Percentiles rank a stretch among this genome's conserved stretches.
Conservation (phyloP, 2,329 filamentous ascomycete species). For the Magnaporthiopsis incrustans region DNA sequence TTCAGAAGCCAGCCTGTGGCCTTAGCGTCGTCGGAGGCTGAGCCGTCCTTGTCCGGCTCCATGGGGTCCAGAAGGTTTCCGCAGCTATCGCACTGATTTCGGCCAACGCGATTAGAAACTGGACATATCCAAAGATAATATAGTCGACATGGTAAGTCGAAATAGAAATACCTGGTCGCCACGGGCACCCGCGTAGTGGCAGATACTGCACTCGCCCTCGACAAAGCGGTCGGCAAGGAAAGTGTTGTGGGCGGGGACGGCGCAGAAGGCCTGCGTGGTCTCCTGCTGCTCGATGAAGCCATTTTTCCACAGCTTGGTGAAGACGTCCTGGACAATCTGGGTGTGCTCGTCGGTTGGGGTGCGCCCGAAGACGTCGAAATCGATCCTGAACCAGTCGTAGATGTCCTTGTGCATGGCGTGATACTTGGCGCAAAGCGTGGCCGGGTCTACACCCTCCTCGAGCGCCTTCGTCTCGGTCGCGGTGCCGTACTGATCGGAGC, state of each 20-base stretch:
- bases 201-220: slow-evolving; percentile 69
- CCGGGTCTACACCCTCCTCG: slow-evolving; percentile 71
- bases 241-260: slow-evolving; percentile 48
- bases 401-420: slow-evolving; percentile 81
- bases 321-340: slow-evolving; percentile 87
- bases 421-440: slow-evolving; percentile 83
- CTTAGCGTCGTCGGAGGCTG: slow-evolving; percentile 1
- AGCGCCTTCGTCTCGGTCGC: slow-evolving; percentile 93
- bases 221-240: slow-evolving; percentile 79
- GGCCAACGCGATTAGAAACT: neutral
- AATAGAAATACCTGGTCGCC: slow-evolving; percentile 41
- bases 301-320: slow-evolving; percentile 78
- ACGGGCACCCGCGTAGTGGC: slow-evolving; percentile 61
- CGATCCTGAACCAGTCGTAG: slow-evolving; percentile 94
- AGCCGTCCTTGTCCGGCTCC: slow-evolving; percentile 27
- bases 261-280: slow-evolving; percentile 83
- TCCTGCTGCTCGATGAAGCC: slow-evolving; percentile 81
- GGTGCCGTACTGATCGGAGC: slow-evolving; percentile 65
- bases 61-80: slow-evolving; percentile 64
- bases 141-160: neutral
- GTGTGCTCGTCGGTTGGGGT: slow-evolving; percentile 87
- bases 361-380: slow-evolving; percentile 89
- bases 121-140: too few relatives aligned
- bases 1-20: slow-evolving; percentile 48
- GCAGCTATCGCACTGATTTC: slow-evolving; percentile 46